Evolutionary conservation across 305 asterid species (phyloP).

Genomic region (Fraxinus sp.): DNA sequence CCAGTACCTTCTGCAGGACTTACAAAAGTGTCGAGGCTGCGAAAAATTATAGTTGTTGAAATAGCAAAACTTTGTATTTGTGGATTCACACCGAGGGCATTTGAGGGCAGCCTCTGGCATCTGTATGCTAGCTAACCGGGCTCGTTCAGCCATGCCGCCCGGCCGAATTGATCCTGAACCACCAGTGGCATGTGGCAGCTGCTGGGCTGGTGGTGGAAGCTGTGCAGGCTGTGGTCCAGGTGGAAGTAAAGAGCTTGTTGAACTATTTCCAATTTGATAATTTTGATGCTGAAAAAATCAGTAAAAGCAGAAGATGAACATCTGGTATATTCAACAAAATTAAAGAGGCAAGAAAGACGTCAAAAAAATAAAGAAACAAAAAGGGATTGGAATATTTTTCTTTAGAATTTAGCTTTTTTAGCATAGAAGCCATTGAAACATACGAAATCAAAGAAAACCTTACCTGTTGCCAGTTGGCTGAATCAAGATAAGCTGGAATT

Average conservation of each 20-base stretch:
- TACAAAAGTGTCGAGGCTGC: slow-evolving; percentile 92
- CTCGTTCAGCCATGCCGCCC: slow-evolving; percentile 79
- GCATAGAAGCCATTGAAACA: slow-evolving; percentile 45
- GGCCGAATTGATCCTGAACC: slow-evolving; percentile 61
- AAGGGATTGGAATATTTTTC: slow-evolving; percentile 54
- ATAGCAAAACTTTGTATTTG: slow-evolving; percentile 81
- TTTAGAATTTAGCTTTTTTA: slow-evolving; percentile 46
- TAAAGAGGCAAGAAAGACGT: slow-evolving; percentile 17
- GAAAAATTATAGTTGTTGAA: slow-evolving; percentile 83
- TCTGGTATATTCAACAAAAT: slow-evolving; percentile 47
- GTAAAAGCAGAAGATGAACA: slow-evolving; percentile 8
- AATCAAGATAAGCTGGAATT: slow-evolving; percentile 91
- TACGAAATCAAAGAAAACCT: slow-evolving; percentile 24
- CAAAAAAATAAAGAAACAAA: slow-evolving; percentile 23
- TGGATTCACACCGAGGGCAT: slow-evolving; percentile 89
- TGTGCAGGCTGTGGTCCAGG: slow-evolving; percentile 30
- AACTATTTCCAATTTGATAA: slow-evolving; percentile 56
- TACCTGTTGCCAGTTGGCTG: slow-evolving; percentile 97
- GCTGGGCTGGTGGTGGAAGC: slow-evolving; percentile 39
- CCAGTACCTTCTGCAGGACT: slow-evolving; percentile 83
- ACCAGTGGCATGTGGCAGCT: slow-evolving; percentile 39
- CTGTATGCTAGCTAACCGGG: slow-evolving; percentile 80
- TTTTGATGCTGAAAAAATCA: slow-evolving; percentile 50
- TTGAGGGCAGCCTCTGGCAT: slow-evolving; percentile 71
- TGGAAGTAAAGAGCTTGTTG: slow-evolving; percentile 43